These are phyloP conservation scores for Dendryphion nanum DNA, from an alignment of 2,329 filamentous ascomycete species.

Conservation along the genomic window DNA sequence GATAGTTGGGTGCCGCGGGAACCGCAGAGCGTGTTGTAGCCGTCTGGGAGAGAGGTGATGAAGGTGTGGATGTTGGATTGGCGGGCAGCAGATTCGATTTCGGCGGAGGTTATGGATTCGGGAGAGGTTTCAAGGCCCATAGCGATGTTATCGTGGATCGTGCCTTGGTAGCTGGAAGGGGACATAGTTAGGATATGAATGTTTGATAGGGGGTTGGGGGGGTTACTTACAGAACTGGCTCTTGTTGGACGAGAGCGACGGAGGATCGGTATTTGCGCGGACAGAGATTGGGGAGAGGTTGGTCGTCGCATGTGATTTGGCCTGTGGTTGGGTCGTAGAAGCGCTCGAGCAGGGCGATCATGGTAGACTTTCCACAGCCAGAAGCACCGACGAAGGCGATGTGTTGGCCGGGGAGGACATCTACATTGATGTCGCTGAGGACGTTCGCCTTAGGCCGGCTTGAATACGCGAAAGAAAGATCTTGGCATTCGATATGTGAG, in stretches of 20 bases:
- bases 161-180: constrained; percentile 97
- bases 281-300: constrained; percentile 71
- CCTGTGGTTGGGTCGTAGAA: constrained; percentile 90
- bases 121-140: constrained; percentile 55
- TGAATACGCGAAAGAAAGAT: constrained; percentile 81
- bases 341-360: constrained; percentile 84
- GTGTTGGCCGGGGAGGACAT: constrained; percentile 70
- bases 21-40: constrained; percentile 46
- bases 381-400: constrained; percentile 87
- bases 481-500: constrained; percentile 43
- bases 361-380: constrained; percentile 92
- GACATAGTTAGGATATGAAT: too few species aligned
- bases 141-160: constrained; percentile 85
- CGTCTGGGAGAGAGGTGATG: constrained; percentile 46
- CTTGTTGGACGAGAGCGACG: constrained; percentile 87
- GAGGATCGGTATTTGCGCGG: constrained; percentile 80
- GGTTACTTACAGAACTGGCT: constrained; percentile 87
- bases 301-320: constrained; percentile 74
- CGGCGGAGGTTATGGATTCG: constrained; percentile 66
- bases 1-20: constrained; percentile 34
- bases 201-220: too few species aligned
- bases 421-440: constrained; percentile 75
- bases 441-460: constrained; percentile 74
- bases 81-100: constrained; percentile 73
- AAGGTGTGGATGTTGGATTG: constrained; percentile 50